Conservation (phyloP, 2,329 filamentous ascomycete species). For the Knoxdaviesia proteae region DNA sequence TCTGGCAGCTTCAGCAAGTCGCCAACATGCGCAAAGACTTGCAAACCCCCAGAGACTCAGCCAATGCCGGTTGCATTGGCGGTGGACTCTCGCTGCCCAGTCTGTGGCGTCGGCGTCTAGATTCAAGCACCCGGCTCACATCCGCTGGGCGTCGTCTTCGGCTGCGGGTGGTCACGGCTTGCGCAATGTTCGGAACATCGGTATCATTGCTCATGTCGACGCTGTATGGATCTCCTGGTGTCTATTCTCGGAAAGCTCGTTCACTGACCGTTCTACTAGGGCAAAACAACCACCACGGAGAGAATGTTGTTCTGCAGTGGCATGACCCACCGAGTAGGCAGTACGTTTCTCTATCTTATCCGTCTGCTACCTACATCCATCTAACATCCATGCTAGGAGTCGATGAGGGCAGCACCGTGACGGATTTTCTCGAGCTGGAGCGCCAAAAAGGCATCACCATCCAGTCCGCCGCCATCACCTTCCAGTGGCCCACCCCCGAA, state of each 20-base stretch:
- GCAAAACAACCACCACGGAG: constrained; percentile 96
- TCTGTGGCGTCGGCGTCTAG: too few relatives aligned
- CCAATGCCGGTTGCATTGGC: too few relatives aligned
- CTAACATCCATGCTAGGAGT: constrained; percentile 38
- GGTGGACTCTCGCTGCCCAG: too few relatives aligned
- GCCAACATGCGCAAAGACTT: too few relatives aligned
- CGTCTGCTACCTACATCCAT: constrained; percentile 2
- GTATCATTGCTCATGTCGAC: constrained; percentile 97
- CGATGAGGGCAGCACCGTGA: constrained; percentile 89
- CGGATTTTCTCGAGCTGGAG: constrained; percentile 88
- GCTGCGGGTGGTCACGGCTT: too few relatives aligned
- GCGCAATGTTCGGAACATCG: constrained; percentile 63
- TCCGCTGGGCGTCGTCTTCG: too few relatives aligned
- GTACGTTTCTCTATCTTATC: constrained; percentile 14
- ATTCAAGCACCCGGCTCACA: too few relatives aligned
- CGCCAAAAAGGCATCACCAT: constrained; percentile 50
- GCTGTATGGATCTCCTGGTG: constrained; percentile 28
- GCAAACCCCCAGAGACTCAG: too few relatives aligned
- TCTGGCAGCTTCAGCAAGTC: too few relatives aligned
- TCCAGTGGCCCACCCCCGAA: constrained; percentile 56
- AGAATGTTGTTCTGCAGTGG: constrained; percentile 97
- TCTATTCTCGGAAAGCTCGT: background rate
- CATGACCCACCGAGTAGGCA: constrained; percentile 66
- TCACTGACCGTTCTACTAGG: constrained; percentile 20
- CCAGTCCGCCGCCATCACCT: constrained; percentile 87